Percentiles rank a stretch among this genome's conserved stretches.
Evolutionary conservation across 257 asterid genomes (phyloP).

Genomic region (Solanum sejunctum): DNA sequence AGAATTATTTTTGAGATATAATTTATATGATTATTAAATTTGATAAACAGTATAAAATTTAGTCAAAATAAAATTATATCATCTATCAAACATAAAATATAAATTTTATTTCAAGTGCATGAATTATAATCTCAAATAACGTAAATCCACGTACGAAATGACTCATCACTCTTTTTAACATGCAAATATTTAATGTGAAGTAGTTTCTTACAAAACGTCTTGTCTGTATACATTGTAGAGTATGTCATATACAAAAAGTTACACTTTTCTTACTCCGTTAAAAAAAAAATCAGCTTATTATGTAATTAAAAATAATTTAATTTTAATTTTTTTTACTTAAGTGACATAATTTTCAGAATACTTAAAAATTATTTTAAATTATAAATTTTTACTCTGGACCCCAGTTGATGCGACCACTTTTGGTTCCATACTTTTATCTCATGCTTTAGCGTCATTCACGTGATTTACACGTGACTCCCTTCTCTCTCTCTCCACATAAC

Average conservation of each 20-base stretch:
- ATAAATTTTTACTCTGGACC: neutral
- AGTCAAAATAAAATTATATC: neutral
- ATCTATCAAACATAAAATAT: no score
- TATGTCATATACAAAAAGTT: no score
- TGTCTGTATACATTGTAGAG: neutral
- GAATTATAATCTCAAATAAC: neutral
- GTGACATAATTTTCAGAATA: no score
- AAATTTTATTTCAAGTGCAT: neutral
- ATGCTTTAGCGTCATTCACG: neutral
- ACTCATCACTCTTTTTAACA: neutral
- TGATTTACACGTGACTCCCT: neutral
- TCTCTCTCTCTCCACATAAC: neutral
- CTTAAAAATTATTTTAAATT: no score
- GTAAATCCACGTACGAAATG: neutral
- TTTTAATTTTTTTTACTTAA: no score
- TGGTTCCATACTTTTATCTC: neutral
- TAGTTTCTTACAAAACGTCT: neutral
- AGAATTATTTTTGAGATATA: no score
- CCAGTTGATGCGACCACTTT: neutral
- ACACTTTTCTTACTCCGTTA: no score
- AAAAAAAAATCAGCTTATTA: no score
- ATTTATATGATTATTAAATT: no score
- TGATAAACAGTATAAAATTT: neutral
- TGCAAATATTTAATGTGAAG: no score
- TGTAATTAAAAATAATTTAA: no score